Percentiles rank a stretch among this genome's conserved stretches.
These are phyloP conservation scores for Ascosphaera aggregata DNA, from an alignment of 2,329 filamentous ascomycete species.

Conservation along the genomic window DNA sequence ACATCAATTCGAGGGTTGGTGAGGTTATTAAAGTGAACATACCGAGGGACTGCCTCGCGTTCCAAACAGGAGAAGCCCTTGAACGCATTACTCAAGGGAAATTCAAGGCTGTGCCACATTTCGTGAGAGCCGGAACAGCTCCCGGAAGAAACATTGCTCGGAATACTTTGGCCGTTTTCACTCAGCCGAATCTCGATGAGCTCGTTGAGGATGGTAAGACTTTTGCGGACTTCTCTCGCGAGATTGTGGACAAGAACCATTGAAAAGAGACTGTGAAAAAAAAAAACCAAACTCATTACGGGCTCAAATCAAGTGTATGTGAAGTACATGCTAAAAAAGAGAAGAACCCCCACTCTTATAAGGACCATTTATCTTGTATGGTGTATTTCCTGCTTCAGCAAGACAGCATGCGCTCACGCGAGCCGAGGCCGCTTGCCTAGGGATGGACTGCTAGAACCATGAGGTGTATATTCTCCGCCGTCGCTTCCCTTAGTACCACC, in stretches of 20 bases:
- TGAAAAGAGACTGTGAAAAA: conserved; percentile 11
- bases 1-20: conserved; percentile 70
- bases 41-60: conserved; percentile 73
- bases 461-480: conserved; percentile 11
- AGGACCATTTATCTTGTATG: not conserved
- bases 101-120: conserved; percentile 91
- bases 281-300: not conserved
- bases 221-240: conserved; percentile 53
- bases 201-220: conserved; percentile 48
- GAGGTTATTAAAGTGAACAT: conserved; percentile 79
- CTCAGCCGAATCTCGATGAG: conserved; percentile 72
- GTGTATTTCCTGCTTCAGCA: no score
- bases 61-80: conserved; percentile 84
- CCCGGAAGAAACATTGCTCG: conserved; percentile 35
- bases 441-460: no score
- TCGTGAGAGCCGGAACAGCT: conserved; percentile 53
- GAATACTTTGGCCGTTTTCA: conserved; percentile 91
- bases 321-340: not conserved
- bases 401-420: no score
- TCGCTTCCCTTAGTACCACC: conserved; percentile 11
- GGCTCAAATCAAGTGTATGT: not conserved
- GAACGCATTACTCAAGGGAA: conserved; percentile 76
- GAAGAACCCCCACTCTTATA: not conserved
- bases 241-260: conserved; percentile 53
- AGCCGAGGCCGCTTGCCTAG: no score